These are phyloP conservation scores for Harringtonia aguacate DNA, from an alignment of 2,329 filamentous ascomycete genomes.

Conservation along the genomic window DNA sequence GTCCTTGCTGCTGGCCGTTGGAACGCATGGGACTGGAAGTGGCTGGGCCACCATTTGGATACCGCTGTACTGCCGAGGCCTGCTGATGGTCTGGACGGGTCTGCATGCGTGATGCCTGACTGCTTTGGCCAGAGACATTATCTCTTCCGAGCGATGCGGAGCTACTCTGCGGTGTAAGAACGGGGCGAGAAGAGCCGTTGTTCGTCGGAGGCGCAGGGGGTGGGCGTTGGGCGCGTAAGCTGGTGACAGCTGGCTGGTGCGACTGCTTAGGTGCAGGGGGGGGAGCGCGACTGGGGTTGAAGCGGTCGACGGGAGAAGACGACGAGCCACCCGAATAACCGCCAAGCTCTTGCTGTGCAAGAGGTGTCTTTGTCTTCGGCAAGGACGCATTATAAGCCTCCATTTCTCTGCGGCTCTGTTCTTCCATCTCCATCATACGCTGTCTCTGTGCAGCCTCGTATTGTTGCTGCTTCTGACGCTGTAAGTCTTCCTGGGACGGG, in stretches of 20 bases:
- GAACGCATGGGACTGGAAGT: constrained; percentile 34
- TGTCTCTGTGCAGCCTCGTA: constrained; percentile 45
- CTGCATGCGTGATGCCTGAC: constrained; percentile 30
- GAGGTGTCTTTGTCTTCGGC: constrained; percentile 66
- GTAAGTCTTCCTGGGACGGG: constrained; percentile 37
- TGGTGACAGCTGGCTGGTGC: constrained; percentile 41
- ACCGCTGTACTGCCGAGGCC: constrained; percentile 42
- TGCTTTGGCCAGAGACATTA: constrained; percentile 21
- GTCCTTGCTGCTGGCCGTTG: constrained; percentile 33
- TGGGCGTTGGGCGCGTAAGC: constrained; percentile 62
- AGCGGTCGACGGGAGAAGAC: constrained; percentile 48
- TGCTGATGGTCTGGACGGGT: constrained; percentile 36
- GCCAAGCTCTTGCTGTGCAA: constrained; percentile 85
- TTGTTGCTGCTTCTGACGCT: constrained; percentile 52
- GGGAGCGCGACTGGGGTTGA: constrained; percentile 76
- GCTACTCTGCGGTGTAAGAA: constrained; percentile 37
- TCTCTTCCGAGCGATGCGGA: constrained; percentile 32
- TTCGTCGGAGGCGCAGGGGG: constrained; percentile 55
- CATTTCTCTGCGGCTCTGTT: constrained; percentile 62
- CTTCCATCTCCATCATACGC: constrained; percentile 45
- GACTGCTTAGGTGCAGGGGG: constrained; percentile 61
- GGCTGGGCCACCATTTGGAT: constrained; percentile 44
- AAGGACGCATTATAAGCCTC: constrained; percentile 86
- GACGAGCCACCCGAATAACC: constrained; percentile 45
- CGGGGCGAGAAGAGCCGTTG: constrained; percentile 32